Evolutionary conservation across 2,329 filamentous ascomycete genomes (phyloP), one percentile per base, ranked within the genome.

Genomic region (Paracamarosporium sp.): DNA sequence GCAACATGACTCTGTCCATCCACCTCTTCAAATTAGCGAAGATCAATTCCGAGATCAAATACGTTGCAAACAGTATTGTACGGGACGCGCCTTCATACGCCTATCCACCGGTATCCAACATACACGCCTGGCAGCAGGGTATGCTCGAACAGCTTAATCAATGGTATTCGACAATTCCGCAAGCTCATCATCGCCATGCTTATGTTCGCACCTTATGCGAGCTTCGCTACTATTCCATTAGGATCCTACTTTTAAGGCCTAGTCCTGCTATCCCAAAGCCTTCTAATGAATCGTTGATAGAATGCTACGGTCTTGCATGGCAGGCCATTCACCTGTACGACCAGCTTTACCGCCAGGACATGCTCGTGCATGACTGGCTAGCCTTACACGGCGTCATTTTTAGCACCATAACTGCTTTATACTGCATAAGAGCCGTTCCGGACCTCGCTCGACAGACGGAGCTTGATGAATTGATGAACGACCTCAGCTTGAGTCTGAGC

Each of bases 21-120:
- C 82, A 84, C 47, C 66, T 85, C 0, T 85, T 85, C 64, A 76
- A 70, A 46, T 74, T 82, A 0, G 73, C 80, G 0, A 79, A 76
- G 17, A 71, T 85, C 5, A 86, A 85, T 55, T 85, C 84, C 0
- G 83, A 86, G 62, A 84, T 85, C n/a, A 47, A 47, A 24, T 47
- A 47, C 20, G 28, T 47, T 33, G 79, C 82, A 33, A 83, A 85
- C 53, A 85, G 83, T 51, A 78, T 85, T 51, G 77, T 78, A n/a
- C 75, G 79, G 24, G 75, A 79, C 4, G 73, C 77, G 0, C 83
- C 83, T 0, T 68, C 69, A 6, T 85, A 85, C 51, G 80, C 83
- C 0, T 60, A 62, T 45, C 57, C 83, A 81, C 36, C 83, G 24
- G 35, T 65, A 35, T 41, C 40, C 11, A 55, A 65, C 27, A 45